phyloP scores from a whole-genome alignment of 331 rosid genomes.

The Telfairia occidentalis region DNA sequence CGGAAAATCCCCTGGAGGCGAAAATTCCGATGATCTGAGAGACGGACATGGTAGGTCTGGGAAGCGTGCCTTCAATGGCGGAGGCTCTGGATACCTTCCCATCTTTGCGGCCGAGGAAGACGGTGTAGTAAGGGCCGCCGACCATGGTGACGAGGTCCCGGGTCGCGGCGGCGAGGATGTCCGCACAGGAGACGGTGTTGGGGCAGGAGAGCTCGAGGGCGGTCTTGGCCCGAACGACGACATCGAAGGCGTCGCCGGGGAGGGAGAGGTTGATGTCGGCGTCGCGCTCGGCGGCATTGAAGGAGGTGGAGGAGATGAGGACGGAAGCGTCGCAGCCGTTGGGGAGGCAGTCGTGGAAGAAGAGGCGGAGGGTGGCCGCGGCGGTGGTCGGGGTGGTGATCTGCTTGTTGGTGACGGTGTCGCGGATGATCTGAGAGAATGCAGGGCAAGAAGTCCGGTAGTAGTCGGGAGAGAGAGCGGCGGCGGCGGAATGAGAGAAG shows the following conservation, averaged over 20 bases:
- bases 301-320: constrained; percentile 57
- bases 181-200: constrained; percentile 76
- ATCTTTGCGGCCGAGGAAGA: constrained; percentile 58
- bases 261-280: constrained; percentile 87
- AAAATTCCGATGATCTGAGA: constrained; percentile 37
- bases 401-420: constrained; percentile 60
- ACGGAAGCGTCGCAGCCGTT: constrained; percentile 82
- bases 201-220: constrained; percentile 83
- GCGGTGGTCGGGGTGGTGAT: constrained; percentile 69
- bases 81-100: constrained; percentile 31
- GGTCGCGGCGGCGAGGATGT: constrained; percentile 58
- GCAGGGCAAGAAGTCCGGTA: constrained; percentile 44
- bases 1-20: constrained; percentile 42
- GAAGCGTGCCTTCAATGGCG: constrained; percentile 33
- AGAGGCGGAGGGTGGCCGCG: constrained; percentile 66
- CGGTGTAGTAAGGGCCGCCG: constrained; percentile 66
- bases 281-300: constrained; percentile 72
- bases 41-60: constrained; percentile 49
- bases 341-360: constrained; percentile 78
- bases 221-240: constrained; percentile 64
- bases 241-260: constrained; percentile 86
- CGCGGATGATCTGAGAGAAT: constrained; percentile 46
- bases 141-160: constrained; percentile 68
- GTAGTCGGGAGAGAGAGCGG: constrained; percentile 29
- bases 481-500: background rate